Evolutionary conservation across 176 grass and related monocot species (phyloP), one percentile per base, ranked within the genome.

Genomic region (Triticum urartu): DNA sequence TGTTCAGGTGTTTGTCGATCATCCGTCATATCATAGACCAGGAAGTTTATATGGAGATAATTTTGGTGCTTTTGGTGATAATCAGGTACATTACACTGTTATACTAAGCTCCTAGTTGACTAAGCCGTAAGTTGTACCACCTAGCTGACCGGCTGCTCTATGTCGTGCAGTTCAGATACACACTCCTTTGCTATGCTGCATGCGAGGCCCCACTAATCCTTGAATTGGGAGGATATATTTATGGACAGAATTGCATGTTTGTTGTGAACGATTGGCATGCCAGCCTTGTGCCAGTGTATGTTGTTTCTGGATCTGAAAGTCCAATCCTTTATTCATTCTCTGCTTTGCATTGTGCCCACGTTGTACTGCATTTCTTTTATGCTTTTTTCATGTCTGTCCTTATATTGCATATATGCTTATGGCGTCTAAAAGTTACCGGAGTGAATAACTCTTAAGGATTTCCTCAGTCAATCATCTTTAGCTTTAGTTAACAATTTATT

Each of bases 241-340:
- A 95, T 89, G 96, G 96, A 20, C 88, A 98, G 78, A 91, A 86
- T 32, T 92, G 96, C 74, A 90, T 98, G 84, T 98, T 98, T 87
- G 75, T 95, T 81, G 93, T 95, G 47, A 98, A 98, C 33, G 96
- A 98, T 91, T 98, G 96, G 96, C 96, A 98, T 92, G 90, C 96
- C 88, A 89, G 93, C 73, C 96, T 98, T 91, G 96, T 98, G 33
- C 88, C 96, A 89, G 90, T 95, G 96, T 98, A 98, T 56, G 86
- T 84, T 87, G 48, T 59, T 21, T 59, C 3, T 79, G 32, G 48
- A 60, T 73, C 33, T 79, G 40, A 78, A 89, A 83, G 77, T 75
- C 24, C 54, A 59, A 21, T 59, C 32, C 26, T 67, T 77, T 15
- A 61, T 77, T 60, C 34, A 65, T 58, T 73, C 21, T 85, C 15